Percentiles rank a stretch among this genome's conserved stretches.
phyloP scores from a whole-genome alignment of 345 rosid species.

The Clarkia xantiana region DNA sequence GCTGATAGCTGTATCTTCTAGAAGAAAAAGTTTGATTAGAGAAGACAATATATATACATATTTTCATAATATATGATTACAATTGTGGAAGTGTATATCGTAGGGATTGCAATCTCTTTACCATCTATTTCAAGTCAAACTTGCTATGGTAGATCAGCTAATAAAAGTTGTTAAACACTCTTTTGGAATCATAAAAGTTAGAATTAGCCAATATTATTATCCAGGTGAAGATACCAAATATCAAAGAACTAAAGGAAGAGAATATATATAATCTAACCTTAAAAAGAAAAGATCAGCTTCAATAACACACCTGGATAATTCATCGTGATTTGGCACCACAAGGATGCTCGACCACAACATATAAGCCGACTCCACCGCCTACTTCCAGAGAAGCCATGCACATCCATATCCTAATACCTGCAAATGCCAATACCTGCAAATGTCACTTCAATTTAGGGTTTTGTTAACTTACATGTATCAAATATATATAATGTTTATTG shows the following conservation, averaged over 20 bases:
- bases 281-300: neutral
- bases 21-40: conserved; percentile 4
- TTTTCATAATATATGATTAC: no score
- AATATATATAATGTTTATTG: no score
- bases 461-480: no score
- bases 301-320: conserved; percentile 52
- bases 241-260: neutral
- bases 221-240: neutral
- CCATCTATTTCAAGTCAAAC: conserved; percentile 88
- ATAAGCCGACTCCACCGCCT: no score
- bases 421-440: no score
- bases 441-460: no score
- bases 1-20: conserved; percentile 36
- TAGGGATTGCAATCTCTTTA: conserved; percentile 53
- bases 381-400: no score
- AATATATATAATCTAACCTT: no score
- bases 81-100: conserved; percentile 19
- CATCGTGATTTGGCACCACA: no score
- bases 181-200: neutral
- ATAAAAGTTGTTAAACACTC: conserved; percentile 1
- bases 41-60: no score
- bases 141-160: conserved; percentile 64
- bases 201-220: neutral
- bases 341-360: no score
- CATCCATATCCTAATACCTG: no score